phyloP scores from a whole-genome alignment of 352 stramenopile genomes.

The Pythium phragmiticola region DNA sequence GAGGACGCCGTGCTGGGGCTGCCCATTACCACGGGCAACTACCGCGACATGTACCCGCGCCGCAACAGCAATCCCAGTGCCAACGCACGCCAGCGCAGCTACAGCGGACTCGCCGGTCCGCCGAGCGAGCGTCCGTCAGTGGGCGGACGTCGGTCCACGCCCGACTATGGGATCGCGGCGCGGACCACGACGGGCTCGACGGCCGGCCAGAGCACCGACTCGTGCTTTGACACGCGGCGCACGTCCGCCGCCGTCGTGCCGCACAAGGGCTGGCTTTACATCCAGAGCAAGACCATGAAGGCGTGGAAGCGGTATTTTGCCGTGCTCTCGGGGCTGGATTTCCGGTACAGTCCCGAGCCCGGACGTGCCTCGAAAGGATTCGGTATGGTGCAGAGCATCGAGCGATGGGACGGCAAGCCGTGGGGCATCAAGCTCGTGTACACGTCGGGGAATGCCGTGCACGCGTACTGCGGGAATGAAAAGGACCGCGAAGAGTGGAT shows the following conservation, averaged over 20 bases:
- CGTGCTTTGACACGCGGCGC: constrained; percentile 71
- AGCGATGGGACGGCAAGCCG: constrained; percentile 41
- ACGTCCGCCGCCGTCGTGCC: constrained; percentile 53
- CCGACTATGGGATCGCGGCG: constrained; percentile 17
- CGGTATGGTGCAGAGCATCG: constrained; percentile 46
- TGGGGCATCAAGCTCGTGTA: constrained; percentile 61
- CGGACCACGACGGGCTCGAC: constrained; percentile 10
- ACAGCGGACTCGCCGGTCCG: constrained; percentile 48
- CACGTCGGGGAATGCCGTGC: constrained; percentile 39
- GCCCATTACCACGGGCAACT: constrained; percentile 64
- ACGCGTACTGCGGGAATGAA: constrained; percentile 45
- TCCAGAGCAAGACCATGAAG: constrained; percentile 59
- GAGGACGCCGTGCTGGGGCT: constrained; percentile 51
- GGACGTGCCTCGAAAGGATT: constrained; percentile 70
- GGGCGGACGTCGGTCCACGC: constrained; percentile 12
- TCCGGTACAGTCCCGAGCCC: constrained; percentile 67
- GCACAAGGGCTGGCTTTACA: constrained; percentile 64
- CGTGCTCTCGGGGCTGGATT: constrained; percentile 66
- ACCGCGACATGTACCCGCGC: constrained; percentile 34
- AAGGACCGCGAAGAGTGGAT: constrained; percentile 57
- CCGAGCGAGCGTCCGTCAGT: constrained; percentile 37
- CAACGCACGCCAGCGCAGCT: constrained; percentile 38
- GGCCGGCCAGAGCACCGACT: constrained; percentile 22
- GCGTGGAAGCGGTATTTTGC: constrained; percentile 74
- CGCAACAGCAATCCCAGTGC: constrained; percentile 4